A percentile compares a stretch with the other conserved stretches of the same genome.
Conservation (phyloP, 495 filamentous ascomycete species). For the Clohesyomyces aquaticus region DNA sequence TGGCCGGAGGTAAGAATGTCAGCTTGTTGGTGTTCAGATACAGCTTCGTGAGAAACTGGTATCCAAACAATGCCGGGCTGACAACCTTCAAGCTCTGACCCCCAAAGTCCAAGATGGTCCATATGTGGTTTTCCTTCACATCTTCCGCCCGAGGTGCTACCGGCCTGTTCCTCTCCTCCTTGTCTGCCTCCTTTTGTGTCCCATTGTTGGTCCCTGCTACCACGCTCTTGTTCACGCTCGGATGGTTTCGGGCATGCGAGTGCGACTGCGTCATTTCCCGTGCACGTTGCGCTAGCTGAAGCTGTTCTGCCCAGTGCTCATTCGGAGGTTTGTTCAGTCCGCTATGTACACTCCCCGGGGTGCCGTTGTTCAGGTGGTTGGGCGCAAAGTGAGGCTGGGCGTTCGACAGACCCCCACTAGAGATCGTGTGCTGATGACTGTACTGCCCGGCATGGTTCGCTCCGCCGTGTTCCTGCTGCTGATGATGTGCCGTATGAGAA, state of each 20-base stretch:
- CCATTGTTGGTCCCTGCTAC: constrained; percentile 65
- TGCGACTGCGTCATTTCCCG: constrained; percentile 66
- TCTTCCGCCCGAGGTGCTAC: constrained; percentile 51
- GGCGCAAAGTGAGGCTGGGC: constrained; percentile 76
- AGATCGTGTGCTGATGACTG: constrained; percentile 78
- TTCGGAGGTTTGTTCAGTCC: constrained; percentile 64
- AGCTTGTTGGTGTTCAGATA: constrained; percentile 92
- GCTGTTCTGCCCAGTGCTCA: constrained; percentile 88
- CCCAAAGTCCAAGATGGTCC: constrained; percentile 89
- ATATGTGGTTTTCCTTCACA: constrained; percentile 69
- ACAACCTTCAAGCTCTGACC: constrained; percentile 88
- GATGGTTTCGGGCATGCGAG: constrained; percentile 65
- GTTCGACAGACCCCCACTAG: constrained; percentile 71
- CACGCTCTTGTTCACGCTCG: constrained; percentile 51
- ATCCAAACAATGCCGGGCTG: constrained; percentile 72
- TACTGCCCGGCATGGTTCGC: constrained; percentile 55
- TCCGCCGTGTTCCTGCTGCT: constrained; percentile 73
- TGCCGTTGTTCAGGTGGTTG: constrained; percentile 76
- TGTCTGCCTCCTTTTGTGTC: constrained; percentile 63
- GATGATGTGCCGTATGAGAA: constrained; percentile 66
- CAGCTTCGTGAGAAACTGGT: constrained; percentile 83
- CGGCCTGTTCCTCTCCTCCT: constrained; percentile 64
- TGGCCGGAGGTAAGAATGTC: constrained; percentile 69
- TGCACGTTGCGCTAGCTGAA: constrained; percentile 75
- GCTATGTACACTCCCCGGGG: constrained; percentile 58